phyloP scores from a whole-genome alignment of 768 basidiomycete genomes.

The Gymnopilus dilepis region DNA sequence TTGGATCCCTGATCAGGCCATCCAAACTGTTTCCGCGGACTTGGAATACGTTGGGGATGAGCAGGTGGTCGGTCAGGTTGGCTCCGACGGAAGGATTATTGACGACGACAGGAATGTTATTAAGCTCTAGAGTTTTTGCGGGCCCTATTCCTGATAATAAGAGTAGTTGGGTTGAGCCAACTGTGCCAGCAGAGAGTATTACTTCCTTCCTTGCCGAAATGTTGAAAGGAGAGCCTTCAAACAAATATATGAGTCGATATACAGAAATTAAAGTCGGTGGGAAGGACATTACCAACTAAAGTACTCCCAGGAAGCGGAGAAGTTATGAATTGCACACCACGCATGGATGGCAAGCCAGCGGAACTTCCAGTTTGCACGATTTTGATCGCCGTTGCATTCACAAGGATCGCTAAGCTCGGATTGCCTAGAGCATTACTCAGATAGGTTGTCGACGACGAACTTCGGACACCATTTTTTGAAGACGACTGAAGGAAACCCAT shows the following conservation, averaged over 20 bases:
- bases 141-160: conserved; percentile 30
- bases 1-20: conserved; percentile 2
- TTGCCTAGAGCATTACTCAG: conserved; percentile 32
- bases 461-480: conserved; percentile 34
- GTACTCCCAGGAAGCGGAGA: conserved; percentile 14
- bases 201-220: conserved; percentile 25
- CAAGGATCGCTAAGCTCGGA: conserved; percentile 39
- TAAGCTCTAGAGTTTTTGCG: conserved; percentile 4
- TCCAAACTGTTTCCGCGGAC: conserved; percentile 7
- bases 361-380: conserved; percentile 22
- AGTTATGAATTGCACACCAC: conserved; percentile 1
- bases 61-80: conserved; percentile 28
- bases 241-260: neutral
- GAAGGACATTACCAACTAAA: conserved; percentile 13
- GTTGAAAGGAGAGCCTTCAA: conserved; percentile 14
- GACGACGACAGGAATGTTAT: conserved; percentile 21
- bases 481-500: conserved; percentile 41
- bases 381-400: conserved; percentile 35
- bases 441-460: conserved; percentile 42
- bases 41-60: conserved; percentile 23
- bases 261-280: neutral
- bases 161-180: conserved; percentile 29
- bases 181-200: conserved; percentile 28
- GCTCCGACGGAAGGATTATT: conserved; percentile 27
- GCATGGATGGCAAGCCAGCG: conserved; percentile 20